Percentiles rank a stretch among this genome's conserved stretches.
phyloP scores from a whole-genome alignment of 768 basidiomycete species.

The Sarcodon aspratus region DNA sequence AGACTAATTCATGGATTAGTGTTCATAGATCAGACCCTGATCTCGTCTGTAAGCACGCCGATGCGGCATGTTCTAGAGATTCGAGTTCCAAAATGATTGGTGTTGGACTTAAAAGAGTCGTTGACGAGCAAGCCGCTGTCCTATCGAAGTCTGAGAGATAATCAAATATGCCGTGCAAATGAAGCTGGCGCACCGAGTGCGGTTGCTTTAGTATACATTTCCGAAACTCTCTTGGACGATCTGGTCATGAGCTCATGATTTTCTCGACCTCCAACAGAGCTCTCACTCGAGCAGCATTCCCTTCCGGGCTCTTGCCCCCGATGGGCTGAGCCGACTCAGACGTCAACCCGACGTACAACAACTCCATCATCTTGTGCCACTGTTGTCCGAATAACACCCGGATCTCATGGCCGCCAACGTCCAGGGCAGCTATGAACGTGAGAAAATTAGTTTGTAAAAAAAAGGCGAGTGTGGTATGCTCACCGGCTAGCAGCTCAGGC shows the following conservation, averaged over 20 bases:
- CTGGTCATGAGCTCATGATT: constrained; percentile 25
- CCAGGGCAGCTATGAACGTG: constrained; percentile 43
- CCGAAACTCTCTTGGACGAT: not conserved
- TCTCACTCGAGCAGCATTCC: constrained; percentile 50
- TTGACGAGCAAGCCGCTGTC: too few relatives aligned
- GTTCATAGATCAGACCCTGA: too few relatives aligned
- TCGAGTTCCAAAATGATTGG: too few relatives aligned
- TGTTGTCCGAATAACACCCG: constrained; percentile 62
- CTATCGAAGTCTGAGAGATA: too few relatives aligned
- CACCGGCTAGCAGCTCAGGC: constrained; percentile 60
- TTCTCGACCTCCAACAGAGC: constrained; percentile 57
- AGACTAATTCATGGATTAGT: too few relatives aligned
- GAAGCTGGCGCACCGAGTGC: too few relatives aligned
- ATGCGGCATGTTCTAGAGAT: too few relatives aligned
- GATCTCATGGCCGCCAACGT: constrained; percentile 56
- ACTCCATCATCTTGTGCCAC: constrained; percentile 61
- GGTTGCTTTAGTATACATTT: too few relatives aligned
- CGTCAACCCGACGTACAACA: constrained; percentile 56
- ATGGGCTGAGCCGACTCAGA: constrained; percentile 35
- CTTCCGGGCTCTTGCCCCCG: constrained; percentile 51
- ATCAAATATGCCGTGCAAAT: too few relatives aligned
- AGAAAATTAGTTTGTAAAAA: not conserved
- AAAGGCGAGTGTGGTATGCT: constrained; percentile 13
- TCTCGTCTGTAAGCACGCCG: too few relatives aligned
- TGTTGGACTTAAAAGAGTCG: too few relatives aligned